A percentile compares a stretch with the other conserved stretches of the same genome.
phyloP scores from a whole-genome alignment of 164 flowering plant genomes.

The Stephania japonica region DNA sequence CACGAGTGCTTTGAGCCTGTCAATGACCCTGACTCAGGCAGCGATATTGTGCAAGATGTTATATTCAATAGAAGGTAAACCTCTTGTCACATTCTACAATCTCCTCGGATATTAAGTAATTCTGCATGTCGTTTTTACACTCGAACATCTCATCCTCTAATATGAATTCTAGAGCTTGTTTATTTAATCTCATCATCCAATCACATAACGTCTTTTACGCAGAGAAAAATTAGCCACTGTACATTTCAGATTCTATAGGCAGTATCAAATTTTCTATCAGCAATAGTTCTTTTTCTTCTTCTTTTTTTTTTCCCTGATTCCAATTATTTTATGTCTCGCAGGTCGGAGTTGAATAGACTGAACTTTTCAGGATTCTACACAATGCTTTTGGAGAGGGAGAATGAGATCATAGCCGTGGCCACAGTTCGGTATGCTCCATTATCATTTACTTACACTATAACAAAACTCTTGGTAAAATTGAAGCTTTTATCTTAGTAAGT shows the following conservation, averaged over 20 bases:
- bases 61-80: constrained; percentile 65
- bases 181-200: too few relatives aligned
- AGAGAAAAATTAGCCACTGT: background rate
- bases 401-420: constrained; percentile 71
- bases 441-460: background rate
- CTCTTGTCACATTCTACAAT: background rate
- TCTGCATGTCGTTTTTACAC: background rate
- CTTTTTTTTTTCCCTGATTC: background rate
- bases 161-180: background rate
- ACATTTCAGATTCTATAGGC: background rate
- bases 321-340: constrained; percentile 17
- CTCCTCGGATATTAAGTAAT: background rate
- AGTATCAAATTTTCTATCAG: background rate
- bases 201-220: too few relatives aligned
- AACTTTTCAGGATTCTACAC: constrained; percentile 83
- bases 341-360: constrained; percentile 67
- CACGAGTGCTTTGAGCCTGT: constrained; percentile 86
- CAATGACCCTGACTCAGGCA: constrained; percentile 40
- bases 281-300: background rate
- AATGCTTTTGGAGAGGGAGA: constrained; percentile 61
- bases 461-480: background rate
- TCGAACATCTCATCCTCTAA: background rate
- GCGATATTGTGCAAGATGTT: constrained; percentile 69
- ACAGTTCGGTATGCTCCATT: constrained; percentile 47
- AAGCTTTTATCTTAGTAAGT: background rate